A percentile compares a stretch with the other conserved stretches of the same genome.
These are phyloP conservation scores for Draba incana DNA, from an alignment of 345 rosid species.

Conservation along the genomic window DNA sequence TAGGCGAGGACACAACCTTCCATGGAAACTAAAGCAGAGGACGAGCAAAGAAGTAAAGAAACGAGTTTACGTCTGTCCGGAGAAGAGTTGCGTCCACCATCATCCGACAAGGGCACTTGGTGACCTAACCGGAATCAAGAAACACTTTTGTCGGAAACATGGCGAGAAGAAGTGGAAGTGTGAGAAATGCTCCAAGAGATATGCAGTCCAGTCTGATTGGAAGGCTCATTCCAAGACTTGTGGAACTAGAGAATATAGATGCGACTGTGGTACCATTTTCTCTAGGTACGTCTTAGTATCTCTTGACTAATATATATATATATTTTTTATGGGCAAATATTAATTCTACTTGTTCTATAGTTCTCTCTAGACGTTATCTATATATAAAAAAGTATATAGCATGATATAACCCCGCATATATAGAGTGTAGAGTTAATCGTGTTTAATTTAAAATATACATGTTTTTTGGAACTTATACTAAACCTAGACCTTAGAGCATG, in stretches of 20 bases:
- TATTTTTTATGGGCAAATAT: no score
- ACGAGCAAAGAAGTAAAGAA: slow-evolving; percentile 74
- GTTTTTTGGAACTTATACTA: background rate
- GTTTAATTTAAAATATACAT: background rate
- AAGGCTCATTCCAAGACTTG: slow-evolving; percentile 98
- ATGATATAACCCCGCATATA: no score
- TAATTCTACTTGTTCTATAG: no score
- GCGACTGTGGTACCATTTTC: slow-evolving; percentile 92
- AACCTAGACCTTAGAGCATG: no score
- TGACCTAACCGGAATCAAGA: slow-evolving; percentile 95
- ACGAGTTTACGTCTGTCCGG: slow-evolving; percentile 95
- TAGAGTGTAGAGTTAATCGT: no score
- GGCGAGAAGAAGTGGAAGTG: slow-evolving; percentile 99
- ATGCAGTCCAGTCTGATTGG: slow-evolving; percentile 98
- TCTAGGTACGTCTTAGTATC: slow-evolving; percentile 60
- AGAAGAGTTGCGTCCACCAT: slow-evolving; percentile 83
- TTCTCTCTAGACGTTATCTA: no score
- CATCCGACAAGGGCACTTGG: slow-evolving; percentile 95
- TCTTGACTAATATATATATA: no score
- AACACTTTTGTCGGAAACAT: slow-evolving; percentile 93
- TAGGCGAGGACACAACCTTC: slow-evolving; percentile 92
- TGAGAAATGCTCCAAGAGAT: slow-evolving; percentile 89
- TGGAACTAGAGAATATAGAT: slow-evolving; percentile 94
- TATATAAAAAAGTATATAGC: background rate
- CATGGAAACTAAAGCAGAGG: slow-evolving; percentile 99